Conservation (phyloP, 2,329 filamentous ascomycete genomes). For the Drechslera avenae region DNA sequence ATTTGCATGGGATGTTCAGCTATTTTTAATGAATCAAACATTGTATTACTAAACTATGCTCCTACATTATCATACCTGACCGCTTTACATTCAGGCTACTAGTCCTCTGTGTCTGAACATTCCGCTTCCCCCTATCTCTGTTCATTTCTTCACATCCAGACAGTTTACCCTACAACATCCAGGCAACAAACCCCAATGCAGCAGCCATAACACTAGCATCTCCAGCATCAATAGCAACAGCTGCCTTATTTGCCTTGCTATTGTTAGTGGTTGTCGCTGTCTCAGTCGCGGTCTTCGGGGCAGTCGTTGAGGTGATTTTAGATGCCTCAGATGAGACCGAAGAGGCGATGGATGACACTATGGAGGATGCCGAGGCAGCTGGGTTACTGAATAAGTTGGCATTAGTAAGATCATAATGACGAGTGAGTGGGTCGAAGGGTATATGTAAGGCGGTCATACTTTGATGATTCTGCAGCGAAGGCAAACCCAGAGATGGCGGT, state of each 20-base stretch:
- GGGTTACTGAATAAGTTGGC: not conserved
- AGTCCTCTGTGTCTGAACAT: too few relatives aligned
- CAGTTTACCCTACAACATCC: constrained; percentile 2
- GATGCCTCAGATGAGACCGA: not conserved
- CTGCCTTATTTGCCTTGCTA: constrained; percentile 9
- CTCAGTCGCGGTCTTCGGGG: not conserved
- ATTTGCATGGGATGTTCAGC: not conserved
- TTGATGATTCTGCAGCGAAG: not conserved
- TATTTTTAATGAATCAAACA: not conserved
- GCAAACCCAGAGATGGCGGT: constrained; percentile 5
- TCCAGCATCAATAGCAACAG: constrained; percentile 1
- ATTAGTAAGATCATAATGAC: not conserved
- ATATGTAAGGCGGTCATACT: not conserved
- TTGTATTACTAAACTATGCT: not conserved
- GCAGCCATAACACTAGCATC: constrained; percentile 11
- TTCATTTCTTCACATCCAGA: not conserved
- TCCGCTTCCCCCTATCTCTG: not conserved
- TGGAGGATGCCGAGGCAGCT: not conserved
- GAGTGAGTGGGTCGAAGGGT: too few relatives aligned
- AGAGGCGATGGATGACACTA: not conserved
- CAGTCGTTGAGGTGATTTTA: not conserved
- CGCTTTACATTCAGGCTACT: too few relatives aligned
- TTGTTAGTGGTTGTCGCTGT: not conserved
- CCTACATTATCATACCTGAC: not conserved
- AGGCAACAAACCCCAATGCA: constrained; percentile 17